Evolutionary conservation across 257 asterid genomes (phyloP), one percentile per base, ranked within the genome.

Genomic region (Scutellaria galericulata): DNA sequence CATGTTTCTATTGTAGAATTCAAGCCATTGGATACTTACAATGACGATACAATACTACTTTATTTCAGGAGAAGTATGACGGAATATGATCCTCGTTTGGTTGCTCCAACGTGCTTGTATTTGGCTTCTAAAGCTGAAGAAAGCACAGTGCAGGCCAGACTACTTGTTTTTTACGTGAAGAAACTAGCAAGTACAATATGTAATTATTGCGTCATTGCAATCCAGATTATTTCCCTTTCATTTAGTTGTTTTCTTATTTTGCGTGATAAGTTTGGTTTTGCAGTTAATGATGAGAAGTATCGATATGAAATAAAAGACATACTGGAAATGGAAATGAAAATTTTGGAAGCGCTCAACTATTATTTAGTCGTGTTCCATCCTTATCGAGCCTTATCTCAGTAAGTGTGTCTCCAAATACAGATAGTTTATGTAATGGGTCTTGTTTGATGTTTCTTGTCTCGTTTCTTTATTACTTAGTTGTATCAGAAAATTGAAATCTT

Each of bases 61-160:
- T 56, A n/a, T 77, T 65, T 39, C 90, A 94, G 99, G 86, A 88
- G 78, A 85, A 87, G 96, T 81, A 81, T 94, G 95, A 81, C 90
- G 1, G 97, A 94, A 65, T 94, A 80, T 73, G 96, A 94, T 82
- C 99, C 99, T 46, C 96, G 94, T 64, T 84, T 91, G 64, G 97
- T 94, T 71, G 99, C 95, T 82, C 96, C 99, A 42, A 66, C 97
- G 20, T 89, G 99, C 87, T 85, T 94, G 84, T 94, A 91, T 81
- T 83, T 94, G 89, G 99, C 99, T 61, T 87, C 99, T 5, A 94
- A 94, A 86, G 97, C 96, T 69, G 99, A 94, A 87, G 99, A 94
- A 87, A 89, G 97, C 88, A 88, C 93, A 52, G 92, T 88, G 78
- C 96, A 91, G 82, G 99, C 99, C 67, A 81, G 95, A 73, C 89